A percentile compares a stretch with the other conserved stretches of the same genome.
These are phyloP conservation scores for Trichosporon faecale DNA, from an alignment of 1,284 basidiomycete species.

Conservation along the genomic window DNA sequence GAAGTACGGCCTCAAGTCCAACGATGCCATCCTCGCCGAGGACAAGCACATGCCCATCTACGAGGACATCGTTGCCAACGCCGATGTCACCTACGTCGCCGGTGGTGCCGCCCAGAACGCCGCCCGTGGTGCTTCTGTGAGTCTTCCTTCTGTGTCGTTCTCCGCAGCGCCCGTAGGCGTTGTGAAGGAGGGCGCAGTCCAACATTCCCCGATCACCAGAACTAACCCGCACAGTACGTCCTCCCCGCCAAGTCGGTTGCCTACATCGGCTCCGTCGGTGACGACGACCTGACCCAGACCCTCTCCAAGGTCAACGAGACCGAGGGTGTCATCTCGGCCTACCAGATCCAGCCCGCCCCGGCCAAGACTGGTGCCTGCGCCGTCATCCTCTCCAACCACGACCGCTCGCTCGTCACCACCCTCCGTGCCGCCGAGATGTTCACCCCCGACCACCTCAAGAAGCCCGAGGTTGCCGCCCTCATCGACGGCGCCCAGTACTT, in stretches of 20 bases:
- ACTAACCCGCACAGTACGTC: slow-evolving; percentile 63
- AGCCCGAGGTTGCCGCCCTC: slow-evolving; percentile 71
- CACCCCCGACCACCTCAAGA: slow-evolving; percentile 71
- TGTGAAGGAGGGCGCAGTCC: not conserved
- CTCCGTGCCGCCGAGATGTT: slow-evolving; percentile 89
- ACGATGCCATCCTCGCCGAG: slow-evolving; percentile 94
- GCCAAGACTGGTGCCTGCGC: slow-evolving; percentile 95
- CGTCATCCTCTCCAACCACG: slow-evolving; percentile 88
- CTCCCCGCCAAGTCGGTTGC: slow-evolving; percentile 87
- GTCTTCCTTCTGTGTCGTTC: slow-evolving; percentile 48
- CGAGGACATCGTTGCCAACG: slow-evolving; percentile 75
- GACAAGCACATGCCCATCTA: slow-evolving; percentile 85
- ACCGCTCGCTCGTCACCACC: slow-evolving; percentile 89
- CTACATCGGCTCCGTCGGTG: slow-evolving; percentile 91
- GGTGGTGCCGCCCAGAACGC: slow-evolving; percentile 97
- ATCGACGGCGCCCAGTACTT: slow-evolving; percentile 78
- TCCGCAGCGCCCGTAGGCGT: not conserved
- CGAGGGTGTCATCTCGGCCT: slow-evolving; percentile 85
- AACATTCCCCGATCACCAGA: not conserved
- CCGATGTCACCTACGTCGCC: slow-evolving; percentile 85
- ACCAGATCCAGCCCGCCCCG: slow-evolving; percentile 75
- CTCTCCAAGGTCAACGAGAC: slow-evolving; percentile 87
- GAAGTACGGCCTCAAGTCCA: slow-evolving; percentile 89
- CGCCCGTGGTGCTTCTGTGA: slow-evolving; percentile 89
- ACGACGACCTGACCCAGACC: slow-evolving; percentile 85